These are phyloP conservation scores for Pyricularia pennisetigena DNA, from an alignment of 2,329 filamentous ascomycete species.

Conservation along the genomic window DNA sequence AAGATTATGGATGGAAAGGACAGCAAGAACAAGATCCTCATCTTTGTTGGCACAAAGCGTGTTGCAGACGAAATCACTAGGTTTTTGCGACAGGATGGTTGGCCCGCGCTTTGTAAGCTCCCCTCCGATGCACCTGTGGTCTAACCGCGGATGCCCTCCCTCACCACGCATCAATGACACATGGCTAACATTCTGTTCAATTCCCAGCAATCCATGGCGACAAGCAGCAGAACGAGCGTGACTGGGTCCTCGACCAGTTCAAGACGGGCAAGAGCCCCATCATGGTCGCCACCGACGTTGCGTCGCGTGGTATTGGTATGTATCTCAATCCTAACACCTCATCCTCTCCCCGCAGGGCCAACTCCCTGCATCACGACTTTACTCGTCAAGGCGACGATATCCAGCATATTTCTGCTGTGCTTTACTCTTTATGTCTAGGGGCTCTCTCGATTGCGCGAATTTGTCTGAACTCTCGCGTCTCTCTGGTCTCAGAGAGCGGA, in stretches of 20 bases:
- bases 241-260: constrained; percentile 99
- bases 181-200: constrained; percentile 24
- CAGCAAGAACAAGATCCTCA: constrained; percentile 92
- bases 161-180: background rate
- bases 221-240: constrained; percentile 98
- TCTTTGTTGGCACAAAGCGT: constrained; percentile 91
- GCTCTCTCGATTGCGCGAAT: constrained; percentile 81
- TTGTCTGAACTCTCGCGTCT: constrained; percentile 80
- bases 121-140: background rate
- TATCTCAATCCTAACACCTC: constrained; percentile 37
- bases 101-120: constrained; percentile 87
- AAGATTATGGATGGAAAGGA: constrained; percentile 91
- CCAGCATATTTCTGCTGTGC: constrained; percentile 58
- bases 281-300: constrained; percentile 99
- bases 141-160: constrained; percentile 24
- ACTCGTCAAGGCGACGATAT: constrained; percentile 34
- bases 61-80: constrained; percentile 96
- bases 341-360: constrained; percentile 17
- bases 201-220: constrained; percentile 85
- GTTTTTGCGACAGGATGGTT: constrained; percentile 94
- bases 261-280: constrained; percentile 99
- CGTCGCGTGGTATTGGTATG: constrained; percentile 99
- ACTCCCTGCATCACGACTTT: constrained; percentile 20
- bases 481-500: constrained; percentile 70
- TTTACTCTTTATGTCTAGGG: constrained; percentile 86